phyloP scores from a whole-genome alignment of 2,329 filamentous ascomycete species.

The Hirsutella minnesotensis region DNA sequence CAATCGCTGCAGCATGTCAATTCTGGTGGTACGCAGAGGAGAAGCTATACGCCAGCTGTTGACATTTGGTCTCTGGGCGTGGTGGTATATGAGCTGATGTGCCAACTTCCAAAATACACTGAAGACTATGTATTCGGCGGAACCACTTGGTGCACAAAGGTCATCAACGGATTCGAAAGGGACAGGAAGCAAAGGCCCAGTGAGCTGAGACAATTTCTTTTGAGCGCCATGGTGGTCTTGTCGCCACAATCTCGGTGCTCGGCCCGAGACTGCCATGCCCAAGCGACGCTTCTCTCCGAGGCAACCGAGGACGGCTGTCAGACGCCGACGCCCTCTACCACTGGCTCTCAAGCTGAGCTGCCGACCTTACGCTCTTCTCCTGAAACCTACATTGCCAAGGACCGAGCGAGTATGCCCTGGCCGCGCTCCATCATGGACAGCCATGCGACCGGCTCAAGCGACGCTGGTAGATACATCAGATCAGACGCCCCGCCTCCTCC shows the following conservation, averaged over 20 bases:
- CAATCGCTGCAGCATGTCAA: neutral
- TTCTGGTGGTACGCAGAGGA: neutral
- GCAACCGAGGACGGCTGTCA: neutral
- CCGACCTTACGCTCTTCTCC: neutral
- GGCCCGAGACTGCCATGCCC: neutral
- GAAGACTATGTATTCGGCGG: neutral
- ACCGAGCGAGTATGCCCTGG: neutral
- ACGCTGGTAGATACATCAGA: neutral
- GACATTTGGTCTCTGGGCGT: conserved; percentile 1
- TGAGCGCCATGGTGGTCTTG: neutral
- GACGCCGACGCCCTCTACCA: neutral
- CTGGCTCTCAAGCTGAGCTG: neutral
- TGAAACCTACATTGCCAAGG: neutral
- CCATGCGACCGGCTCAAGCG: no score
- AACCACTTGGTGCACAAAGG: neutral
- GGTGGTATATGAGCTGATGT: no score
- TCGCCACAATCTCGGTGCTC: neutral
- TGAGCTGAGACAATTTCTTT: neutral
- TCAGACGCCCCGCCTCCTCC: no score
- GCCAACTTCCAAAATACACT: neutral
- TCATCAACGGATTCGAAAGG: no score
- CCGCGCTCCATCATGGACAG: neutral
- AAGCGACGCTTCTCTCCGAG: neutral
- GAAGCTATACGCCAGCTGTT: neutral
- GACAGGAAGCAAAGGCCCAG: neutral